phyloP scores from a whole-genome alignment of 2,329 filamentous ascomycete species.

The Aspergillus pseudonomiae region DNA sequence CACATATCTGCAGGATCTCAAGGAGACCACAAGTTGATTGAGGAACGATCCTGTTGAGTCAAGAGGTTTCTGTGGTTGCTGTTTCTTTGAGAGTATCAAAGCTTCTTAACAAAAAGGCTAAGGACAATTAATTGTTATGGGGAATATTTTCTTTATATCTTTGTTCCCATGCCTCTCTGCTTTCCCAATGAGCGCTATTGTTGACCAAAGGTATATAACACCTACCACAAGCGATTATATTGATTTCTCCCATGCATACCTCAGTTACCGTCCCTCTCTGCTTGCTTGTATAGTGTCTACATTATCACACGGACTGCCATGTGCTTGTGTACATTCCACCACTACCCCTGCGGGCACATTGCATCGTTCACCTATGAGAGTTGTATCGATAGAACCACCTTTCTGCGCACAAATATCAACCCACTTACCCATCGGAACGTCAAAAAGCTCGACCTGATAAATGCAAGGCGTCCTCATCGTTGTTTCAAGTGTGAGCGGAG shows the following conservation, averaged over 20 bases:
- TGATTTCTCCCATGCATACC: not conserved
- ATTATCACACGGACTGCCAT: slow-evolving; percentile 9
- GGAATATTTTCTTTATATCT: not conserved
- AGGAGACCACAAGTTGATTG: not conserved
- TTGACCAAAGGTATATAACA: not conserved
- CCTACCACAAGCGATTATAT: too few species aligned
- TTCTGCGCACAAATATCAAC: slow-evolving; percentile 14
- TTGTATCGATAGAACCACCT: slow-evolving; percentile 26
- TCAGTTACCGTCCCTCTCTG: not conserved
- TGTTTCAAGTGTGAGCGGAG: slow-evolving; percentile 17
- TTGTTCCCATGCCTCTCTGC: not conserved
- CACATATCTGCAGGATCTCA: slow-evolving; percentile 31
- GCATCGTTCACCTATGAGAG: slow-evolving; percentile 27
- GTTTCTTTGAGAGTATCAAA: not conserved
- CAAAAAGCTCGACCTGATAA: slow-evolving; percentile 17
- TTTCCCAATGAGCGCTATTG: not conserved
- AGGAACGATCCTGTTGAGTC: not conserved
- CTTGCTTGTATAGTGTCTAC: not conserved
- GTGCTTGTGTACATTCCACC: slow-evolving; percentile 32
- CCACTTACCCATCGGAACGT: not conserved
- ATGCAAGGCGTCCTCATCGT: not conserved
- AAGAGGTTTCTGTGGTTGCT: not conserved
- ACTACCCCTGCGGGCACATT: slow-evolving; percentile 35
- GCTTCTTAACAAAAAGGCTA: not conserved
- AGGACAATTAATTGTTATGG: not conserved